phyloP scores from a whole-genome alignment of 148 eudicot genomes.

The Rhododendron ovatum region DNA sequence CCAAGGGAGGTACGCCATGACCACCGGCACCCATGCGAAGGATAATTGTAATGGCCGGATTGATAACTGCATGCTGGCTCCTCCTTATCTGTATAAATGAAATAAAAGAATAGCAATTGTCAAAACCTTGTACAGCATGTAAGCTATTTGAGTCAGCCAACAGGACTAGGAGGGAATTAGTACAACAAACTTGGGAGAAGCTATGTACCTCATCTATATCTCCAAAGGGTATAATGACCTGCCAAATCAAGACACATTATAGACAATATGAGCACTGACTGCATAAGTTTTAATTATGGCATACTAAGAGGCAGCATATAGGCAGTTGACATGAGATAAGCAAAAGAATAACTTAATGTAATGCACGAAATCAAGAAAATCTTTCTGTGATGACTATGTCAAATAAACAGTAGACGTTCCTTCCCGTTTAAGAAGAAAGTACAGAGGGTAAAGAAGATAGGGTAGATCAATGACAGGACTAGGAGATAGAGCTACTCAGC shows the following conservation, averaged over 20 bases:
- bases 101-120: conserved; percentile 1
- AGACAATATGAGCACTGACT: conserved; percentile 7
- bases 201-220: conserved; percentile 81
- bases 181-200: conserved; percentile 9
- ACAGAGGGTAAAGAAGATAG: background rate
- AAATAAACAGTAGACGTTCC: background rate
- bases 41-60: conserved; percentile 86
- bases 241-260: conserved; percentile 20
- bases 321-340: background rate
- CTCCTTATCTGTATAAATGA: conserved; percentile 57
- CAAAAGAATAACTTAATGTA: background rate
- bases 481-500: background rate
- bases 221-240: conserved; percentile 86
- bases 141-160: conserved; percentile 4
- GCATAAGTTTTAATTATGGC: background rate
- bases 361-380: background rate
- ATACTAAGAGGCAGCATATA: background rate
- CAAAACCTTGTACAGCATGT: background rate
- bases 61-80: conserved; percentile 93
- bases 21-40: conserved; percentile 97
- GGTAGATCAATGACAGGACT: background rate
- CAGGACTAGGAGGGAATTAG: background rate
- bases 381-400: background rate
- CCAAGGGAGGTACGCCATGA: conserved; percentile 95
- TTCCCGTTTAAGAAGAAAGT: background rate